Evolutionary conservation across 2,329 filamentous ascomycete species (phyloP).

Genomic region (Hypoxylon sp.): DNA sequence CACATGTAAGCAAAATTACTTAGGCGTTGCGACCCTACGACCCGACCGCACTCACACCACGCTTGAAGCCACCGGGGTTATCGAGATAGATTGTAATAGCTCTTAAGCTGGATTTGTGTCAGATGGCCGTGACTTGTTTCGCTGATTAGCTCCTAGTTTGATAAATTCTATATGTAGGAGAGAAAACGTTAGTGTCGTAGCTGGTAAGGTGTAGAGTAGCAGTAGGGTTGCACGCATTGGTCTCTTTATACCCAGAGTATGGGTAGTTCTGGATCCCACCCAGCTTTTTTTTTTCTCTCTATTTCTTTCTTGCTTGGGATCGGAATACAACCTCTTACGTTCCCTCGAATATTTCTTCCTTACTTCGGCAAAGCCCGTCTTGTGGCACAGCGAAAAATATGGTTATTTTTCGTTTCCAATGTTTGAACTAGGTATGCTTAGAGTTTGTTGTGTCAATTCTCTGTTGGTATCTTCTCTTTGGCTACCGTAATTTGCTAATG

Average conservation of each 20-base stretch:
- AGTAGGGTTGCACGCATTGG: constrained; percentile 37
- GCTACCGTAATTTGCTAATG: constrained; percentile 26
- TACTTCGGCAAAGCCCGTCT: constrained; percentile 32
- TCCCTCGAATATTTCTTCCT: constrained; percentile 8
- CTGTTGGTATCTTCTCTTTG: constrained; percentile 33
- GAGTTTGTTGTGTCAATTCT: constrained; percentile 21
- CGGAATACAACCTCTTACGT: constrained; percentile 19
- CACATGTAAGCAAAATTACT: constrained; percentile 28
- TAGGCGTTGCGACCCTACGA: constrained; percentile 17
- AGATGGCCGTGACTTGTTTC: constrained; percentile 19
- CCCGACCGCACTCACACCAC: constrained; percentile 18
- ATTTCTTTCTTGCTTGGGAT: neutral
- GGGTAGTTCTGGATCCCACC: constrained; percentile 29
- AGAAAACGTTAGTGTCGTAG: constrained; percentile 1
- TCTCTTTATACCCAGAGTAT: constrained; percentile 37
- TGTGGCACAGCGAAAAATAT: constrained; percentile 29
- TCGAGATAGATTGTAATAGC: constrained; percentile 35
- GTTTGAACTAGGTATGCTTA: constrained; percentile 12
- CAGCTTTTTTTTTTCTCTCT: constrained; percentile 9
- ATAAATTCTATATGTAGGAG: neutral
- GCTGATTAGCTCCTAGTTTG: constrained; percentile 27
- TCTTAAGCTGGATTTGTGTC: constrained; percentile 14
- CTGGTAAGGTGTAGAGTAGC: neutral
- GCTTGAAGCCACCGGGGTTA: constrained; percentile 26
- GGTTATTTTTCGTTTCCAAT: constrained; percentile 9